Evolutionary conservation across 2,329 filamentous ascomycete species (phyloP), one percentile per base, ranked within the genome.

Genomic region (Paecilomyces formosus): DNA sequence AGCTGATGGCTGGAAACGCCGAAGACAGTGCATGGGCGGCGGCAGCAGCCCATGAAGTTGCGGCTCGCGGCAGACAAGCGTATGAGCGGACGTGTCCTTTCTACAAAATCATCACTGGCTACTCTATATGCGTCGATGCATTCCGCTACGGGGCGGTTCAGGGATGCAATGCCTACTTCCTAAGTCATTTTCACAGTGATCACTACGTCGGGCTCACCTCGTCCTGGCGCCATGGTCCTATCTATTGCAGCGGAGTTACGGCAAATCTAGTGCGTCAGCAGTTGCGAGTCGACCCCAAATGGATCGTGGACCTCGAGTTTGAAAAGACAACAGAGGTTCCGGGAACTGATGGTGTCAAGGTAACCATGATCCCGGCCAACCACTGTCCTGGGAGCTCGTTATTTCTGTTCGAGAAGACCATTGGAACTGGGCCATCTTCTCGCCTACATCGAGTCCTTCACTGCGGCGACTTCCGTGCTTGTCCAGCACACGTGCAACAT

Each of bases 151-250:
- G 94, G 1, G 91, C 92, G 3, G 90, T 99, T 0, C 83, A 95
- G 69, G 92, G 91, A 0, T 96, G 92, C 72, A 88, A 89, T 57
- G 94, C 93, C 1, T 99, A 99, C 71, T 99, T 99, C 65, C 82
- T 99, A 11, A 97, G 92, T 66, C 94, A 99, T 70, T 99, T 97
- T 65, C 94, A 99, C 74, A 97, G 92, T 68, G 94, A 99, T 70
- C 94, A 99, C 71, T 99, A 99, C 67, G 86, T 97, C 33, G 94
- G 94, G 1, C 78, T 99, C 11, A 94, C 90, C 11, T 86, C 89
- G 7, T 90, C 82, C 31, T 99, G 94, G 94, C 85, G 80, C 45
- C 92, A 99, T 70, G 94, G 94, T 0, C 93, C 92, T 0, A 97
- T 99, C 54, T 99, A 96, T 69, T 97, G 94, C 78, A 97, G 93